Conservation (phyloP, 805 yeast genomes). For the Pichia cabralensis region DNA sequence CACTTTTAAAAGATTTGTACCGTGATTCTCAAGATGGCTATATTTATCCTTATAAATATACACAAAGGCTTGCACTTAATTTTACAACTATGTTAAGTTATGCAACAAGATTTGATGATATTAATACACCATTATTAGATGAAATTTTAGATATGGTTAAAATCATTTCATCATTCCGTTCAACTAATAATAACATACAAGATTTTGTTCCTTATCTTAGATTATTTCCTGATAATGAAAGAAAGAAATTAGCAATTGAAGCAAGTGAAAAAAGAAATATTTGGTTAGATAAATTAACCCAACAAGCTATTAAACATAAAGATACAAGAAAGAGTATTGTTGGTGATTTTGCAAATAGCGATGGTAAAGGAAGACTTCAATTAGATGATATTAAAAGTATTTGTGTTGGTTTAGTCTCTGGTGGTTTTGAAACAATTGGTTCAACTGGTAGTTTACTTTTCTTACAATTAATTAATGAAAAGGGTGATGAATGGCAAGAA, state of each 20-base stretch:
- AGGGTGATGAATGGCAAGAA: constrained; percentile 14
- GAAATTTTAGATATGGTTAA: constrained; percentile 25
- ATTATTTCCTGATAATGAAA: constrained; percentile 22
- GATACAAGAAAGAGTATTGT: constrained; percentile 25
- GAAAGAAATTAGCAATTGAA: constrained; percentile 18
- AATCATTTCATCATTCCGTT: constrained; percentile 24
- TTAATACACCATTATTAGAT: constrained; percentile 19
- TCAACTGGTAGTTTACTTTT: constrained; percentile 13
- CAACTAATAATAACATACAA: constrained; percentile 29
- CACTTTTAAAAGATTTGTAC: constrained; percentile 23
- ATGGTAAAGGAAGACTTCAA: constrained; percentile 14
- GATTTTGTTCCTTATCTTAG: constrained; percentile 29
- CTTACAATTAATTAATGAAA: constrained; percentile 10
- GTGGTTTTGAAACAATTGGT: constrained; percentile 18
- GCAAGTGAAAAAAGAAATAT: constrained; percentile 23
- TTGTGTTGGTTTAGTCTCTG: constrained; percentile 19
- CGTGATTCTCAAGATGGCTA: constrained; percentile 8
- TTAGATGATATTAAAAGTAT: constrained; percentile 16
- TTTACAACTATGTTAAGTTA: constrained; percentile 30
- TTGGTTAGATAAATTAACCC: constrained; percentile 23
- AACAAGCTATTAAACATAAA: constrained; percentile 16
- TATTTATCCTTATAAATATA: constrained; percentile 19
- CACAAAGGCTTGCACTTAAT: constrained; percentile 29
- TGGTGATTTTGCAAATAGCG: constrained; percentile 26
- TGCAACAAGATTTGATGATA: constrained; percentile 28